phyloP scores from a whole-genome alignment of 306 rosid genomes.

The Pachyrhizus erosus region DNA sequence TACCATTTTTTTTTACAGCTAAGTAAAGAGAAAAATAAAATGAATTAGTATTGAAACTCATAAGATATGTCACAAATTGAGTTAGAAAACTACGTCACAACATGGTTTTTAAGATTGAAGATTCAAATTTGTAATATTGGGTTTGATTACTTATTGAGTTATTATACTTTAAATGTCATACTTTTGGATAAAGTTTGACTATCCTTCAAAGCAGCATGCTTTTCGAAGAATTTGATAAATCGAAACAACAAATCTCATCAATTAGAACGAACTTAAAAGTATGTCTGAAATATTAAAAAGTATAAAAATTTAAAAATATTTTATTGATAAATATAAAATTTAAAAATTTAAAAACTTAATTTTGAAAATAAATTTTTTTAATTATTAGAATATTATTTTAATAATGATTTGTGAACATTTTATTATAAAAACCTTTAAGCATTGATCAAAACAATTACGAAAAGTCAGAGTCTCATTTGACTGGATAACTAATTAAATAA shows the following conservation, averaged over 20 bases:
- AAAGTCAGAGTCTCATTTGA: too few species aligned
- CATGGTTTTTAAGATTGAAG: background rate
- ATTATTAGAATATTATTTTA: background rate
- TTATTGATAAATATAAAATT: background rate
- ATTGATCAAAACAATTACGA: too few species aligned
- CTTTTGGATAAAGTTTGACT: background rate
- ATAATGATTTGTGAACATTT: background rate
- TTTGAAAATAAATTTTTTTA: background rate
- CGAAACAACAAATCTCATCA: slow-evolving; percentile 5
- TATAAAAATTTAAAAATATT: background rate
- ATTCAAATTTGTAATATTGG: background rate
- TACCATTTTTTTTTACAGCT: too few species aligned
- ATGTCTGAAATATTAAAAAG: background rate
- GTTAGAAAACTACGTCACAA: background rate
- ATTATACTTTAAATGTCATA: background rate
- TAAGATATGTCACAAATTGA: background rate
- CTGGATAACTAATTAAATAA: too few species aligned
- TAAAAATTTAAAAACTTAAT: background rate
- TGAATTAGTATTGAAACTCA: background rate
- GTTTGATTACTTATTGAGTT: background rate
- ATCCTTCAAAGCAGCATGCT: too few species aligned
- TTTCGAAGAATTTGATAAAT: slow-evolving; percentile 30
- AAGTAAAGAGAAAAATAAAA: too few species aligned
- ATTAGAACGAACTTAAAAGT: slow-evolving; percentile 1
- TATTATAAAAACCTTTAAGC: background rate